phyloP scores from a whole-genome alignment of 768 basidiomycete species.

The Suillus variegatus region DNA sequence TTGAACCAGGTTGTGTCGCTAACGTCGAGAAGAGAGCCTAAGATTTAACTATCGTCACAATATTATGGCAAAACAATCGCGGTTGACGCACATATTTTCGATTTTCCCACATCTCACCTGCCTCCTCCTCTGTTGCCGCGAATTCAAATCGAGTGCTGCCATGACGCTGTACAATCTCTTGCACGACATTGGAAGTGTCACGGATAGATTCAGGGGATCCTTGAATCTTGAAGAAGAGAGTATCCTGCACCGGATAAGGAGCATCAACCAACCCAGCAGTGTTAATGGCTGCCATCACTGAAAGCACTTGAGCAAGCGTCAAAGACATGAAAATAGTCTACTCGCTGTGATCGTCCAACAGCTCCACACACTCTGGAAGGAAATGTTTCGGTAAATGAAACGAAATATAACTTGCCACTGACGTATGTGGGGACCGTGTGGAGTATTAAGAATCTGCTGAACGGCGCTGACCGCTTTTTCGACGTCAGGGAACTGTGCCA shows the following conservation, averaged over 20 bases:
- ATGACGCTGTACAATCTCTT: conserved; percentile 64
- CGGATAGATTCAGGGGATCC: conserved; percentile 63
- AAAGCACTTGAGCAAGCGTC: not conserved
- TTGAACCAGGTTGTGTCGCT: conserved; percentile 59
- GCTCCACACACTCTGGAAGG: conserved; percentile 78
- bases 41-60: not conserved
- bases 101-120: conserved; percentile 78
- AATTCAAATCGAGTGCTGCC: conserved; percentile 70
- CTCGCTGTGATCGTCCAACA: conserved; percentile 76
- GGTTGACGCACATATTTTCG: conserved; percentile 61
- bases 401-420: conserved; percentile 29
- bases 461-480: conserved; percentile 78
- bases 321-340: not conserved
- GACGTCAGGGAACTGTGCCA: conserved; percentile 85
- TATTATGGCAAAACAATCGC: not conserved
- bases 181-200: conserved; percentile 58
- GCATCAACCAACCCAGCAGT: conserved; percentile 57
- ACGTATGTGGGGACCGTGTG: conserved; percentile 76
- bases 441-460: conserved; percentile 71
- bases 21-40: conserved; percentile 64
- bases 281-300: conserved; percentile 82
- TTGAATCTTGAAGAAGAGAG: conserved; percentile 91
- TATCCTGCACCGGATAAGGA: conserved; percentile 71
- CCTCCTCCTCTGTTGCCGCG: conserved; percentile 74
- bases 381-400: not conserved